A percentile compares a stretch with the other conserved stretches of the same genome.
Evolutionary conservation across 2,329 filamentous ascomycete genomes (phyloP).

Genomic region (Achaetomium macrosporum): DNA sequence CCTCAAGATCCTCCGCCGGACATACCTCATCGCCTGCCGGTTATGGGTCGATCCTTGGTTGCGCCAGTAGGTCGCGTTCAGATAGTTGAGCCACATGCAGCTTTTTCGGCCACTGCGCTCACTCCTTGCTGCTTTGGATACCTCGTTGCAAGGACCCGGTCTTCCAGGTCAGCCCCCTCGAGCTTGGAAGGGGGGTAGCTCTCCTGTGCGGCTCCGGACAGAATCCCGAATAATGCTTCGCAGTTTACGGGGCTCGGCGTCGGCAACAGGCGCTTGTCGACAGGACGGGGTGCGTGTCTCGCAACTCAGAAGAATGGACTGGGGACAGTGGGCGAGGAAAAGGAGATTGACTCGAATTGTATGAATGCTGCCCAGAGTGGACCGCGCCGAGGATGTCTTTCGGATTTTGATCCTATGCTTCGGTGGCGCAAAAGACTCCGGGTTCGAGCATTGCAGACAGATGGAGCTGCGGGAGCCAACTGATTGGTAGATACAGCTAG

Average conservation of each 20-base stretch:
- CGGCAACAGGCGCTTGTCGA: constrained; percentile 1
- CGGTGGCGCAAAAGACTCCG: constrained; percentile 25
- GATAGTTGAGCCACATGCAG: background rate
- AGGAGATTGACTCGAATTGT: background rate
- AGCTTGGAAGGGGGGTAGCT: background rate
- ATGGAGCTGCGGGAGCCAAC: constrained; percentile 17
- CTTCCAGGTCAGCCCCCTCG: background rate
- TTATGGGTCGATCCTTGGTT: constrained; percentile 11
- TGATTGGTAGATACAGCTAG: constrained; percentile 17
- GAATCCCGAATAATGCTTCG: constrained; percentile 7
- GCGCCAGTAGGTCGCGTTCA: constrained; percentile 9
- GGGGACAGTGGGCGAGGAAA: constrained; percentile 3
- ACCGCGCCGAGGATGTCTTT: constrained; percentile 18
- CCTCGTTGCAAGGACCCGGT: constrained; percentile 17
- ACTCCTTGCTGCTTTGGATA: constrained; percentile 11
- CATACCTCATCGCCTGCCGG: constrained; percentile 22
- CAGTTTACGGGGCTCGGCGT: background rate
- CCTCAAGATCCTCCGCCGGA: background rate
- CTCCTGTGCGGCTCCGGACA: background rate
- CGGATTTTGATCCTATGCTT: constrained; percentile 2
- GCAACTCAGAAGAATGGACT: background rate
- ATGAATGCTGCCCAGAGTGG: constrained; percentile 14
- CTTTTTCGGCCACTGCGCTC: constrained; percentile 8
- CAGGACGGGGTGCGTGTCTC: background rate
- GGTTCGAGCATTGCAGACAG: constrained; percentile 15